Evolutionary conservation across 1,284 basidiomycete species (phyloP).

Genomic region (Puccinia hordei): DNA sequence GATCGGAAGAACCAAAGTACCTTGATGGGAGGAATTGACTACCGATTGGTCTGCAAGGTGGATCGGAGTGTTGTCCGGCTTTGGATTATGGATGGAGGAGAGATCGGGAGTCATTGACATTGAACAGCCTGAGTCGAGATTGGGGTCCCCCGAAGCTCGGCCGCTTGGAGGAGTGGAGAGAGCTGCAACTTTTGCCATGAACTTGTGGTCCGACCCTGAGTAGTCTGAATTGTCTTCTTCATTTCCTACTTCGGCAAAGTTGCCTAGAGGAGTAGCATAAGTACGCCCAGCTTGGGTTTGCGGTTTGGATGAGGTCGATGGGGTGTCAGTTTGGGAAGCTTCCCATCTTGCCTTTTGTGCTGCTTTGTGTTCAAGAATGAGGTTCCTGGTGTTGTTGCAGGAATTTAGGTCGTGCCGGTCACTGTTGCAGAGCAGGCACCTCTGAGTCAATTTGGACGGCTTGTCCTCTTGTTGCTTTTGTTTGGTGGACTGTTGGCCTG

Average conservation of each 20-base stretch:
- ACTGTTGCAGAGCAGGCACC: background rate
- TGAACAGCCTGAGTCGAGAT: background rate
- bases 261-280: background rate
- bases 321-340: background rate
- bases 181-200: background rate
- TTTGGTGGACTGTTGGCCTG: no score
- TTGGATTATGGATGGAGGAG: background rate
- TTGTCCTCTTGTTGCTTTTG: no score
- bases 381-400: background rate
- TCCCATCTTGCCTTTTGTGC: background rate
- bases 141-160: background rate
- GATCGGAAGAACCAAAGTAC: background rate
- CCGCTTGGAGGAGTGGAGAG: background rate
- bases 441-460: background rate
- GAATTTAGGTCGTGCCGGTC: background rate
- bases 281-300: background rate
- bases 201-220: background rate
- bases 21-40: background rate
- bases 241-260: background rate
- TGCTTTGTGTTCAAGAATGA: background rate
- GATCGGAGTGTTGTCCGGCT: background rate
- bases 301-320: background rate
- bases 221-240: background rate
- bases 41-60: background rate
- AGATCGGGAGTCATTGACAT: constrained; percentile 1